Evolutionary conservation across 2,329 filamentous ascomycete genomes (phyloP).

Genomic region (Fusarium brachygibbosum): DNA sequence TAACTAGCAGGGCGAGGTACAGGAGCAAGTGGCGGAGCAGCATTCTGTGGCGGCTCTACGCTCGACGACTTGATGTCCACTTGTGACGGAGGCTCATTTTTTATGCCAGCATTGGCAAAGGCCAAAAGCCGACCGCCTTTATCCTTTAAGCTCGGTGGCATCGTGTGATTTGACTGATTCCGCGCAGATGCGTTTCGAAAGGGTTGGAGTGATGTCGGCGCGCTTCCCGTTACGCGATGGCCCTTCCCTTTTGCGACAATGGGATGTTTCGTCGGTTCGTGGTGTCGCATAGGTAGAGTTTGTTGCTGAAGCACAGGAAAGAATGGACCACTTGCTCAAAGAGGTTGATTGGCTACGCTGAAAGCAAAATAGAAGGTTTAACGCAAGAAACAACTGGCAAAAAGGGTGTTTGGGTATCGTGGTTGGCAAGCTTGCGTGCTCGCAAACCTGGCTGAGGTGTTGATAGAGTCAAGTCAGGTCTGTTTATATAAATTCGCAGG

Average conservation of each 20-base stretch:
- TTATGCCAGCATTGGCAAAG: conserved; percentile 50
- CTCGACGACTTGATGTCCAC: conserved; percentile 33
- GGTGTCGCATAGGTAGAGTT: conserved; percentile 31
- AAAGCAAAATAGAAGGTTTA: not conserved
- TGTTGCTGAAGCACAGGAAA: conserved; percentile 17
- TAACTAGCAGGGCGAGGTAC: conserved; percentile 51
- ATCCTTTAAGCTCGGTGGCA: conserved; percentile 52
- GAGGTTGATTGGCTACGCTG: conserved; percentile 11
- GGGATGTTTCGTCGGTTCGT: conserved; percentile 26
- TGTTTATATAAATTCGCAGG: conserved; percentile 17
- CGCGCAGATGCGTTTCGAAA: not conserved
- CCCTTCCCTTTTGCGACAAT: conserved; percentile 20
- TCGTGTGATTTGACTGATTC: conserved; percentile 26
- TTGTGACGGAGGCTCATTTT: conserved; percentile 38
- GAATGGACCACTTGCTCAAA: conserved; percentile 20
- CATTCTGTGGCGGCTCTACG: conserved; percentile 34
- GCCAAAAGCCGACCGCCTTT: conserved; percentile 51
- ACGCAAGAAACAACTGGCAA: not conserved
- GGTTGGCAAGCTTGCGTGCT: conserved; percentile 10
- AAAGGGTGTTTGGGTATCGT: not conserved
- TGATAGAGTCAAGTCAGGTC: conserved; percentile 12
- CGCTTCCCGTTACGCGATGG: conserved; percentile 17
- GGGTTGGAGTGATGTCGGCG: conserved; percentile 9
- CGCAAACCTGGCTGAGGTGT: conserved; percentile 10
- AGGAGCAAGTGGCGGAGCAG: conserved; percentile 36